Base-by-base conservation (phyloP, 768 basidiomycete species). In the Chalciporus pseudorubinellus region DNA sequence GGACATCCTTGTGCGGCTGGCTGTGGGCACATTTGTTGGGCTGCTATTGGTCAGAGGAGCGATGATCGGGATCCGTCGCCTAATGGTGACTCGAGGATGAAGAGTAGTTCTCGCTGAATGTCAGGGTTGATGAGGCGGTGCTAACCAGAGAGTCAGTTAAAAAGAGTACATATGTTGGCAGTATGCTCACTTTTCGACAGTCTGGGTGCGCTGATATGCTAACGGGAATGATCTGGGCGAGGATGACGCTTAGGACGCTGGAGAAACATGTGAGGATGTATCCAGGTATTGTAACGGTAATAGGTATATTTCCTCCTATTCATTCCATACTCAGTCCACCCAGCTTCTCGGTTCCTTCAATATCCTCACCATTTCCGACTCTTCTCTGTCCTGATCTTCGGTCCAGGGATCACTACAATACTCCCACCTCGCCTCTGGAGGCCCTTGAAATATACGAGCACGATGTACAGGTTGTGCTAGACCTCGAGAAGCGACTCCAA, bases 1-100 rank as follows among this genome's bases (percentile, higher is more conserved):
- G 88, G 84, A 3, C 84, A 87, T 63, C 77, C 75, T 0, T 92
- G 90, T 68, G 86, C 87, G 13, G 80, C 87, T 39, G 90, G 89
- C 4, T 92, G 89, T 68, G 89, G 90, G 0, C 90, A 92, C 70
- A 78, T 77, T 57, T 92, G 89, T 58, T 91, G 88, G 88, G 80
- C 78, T 14, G 73, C 75, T n/a, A 42, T 67, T 18, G 43, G 53
- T 18, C 50, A 48, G 19, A 26, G 40, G 29, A 39, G 33, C 6
- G 50, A 44, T 22, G 53, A 47, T n/a, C 50, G 28, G 42, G 58
- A 42, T 38, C 24, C n/a, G 26, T 16, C 22, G 9, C 19, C 19
- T 3, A n/a, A 24, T 26, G 8, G 28, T 3, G 24, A 28, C n/a
- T 8, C 11, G 5, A 28, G 26, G 24, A 28, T 28, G 42, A 26